These are phyloP conservation scores for Debaryomyces fabryi DNA, from an alignment of 1,139 yeast species.

Conservation along the genomic window DNA sequence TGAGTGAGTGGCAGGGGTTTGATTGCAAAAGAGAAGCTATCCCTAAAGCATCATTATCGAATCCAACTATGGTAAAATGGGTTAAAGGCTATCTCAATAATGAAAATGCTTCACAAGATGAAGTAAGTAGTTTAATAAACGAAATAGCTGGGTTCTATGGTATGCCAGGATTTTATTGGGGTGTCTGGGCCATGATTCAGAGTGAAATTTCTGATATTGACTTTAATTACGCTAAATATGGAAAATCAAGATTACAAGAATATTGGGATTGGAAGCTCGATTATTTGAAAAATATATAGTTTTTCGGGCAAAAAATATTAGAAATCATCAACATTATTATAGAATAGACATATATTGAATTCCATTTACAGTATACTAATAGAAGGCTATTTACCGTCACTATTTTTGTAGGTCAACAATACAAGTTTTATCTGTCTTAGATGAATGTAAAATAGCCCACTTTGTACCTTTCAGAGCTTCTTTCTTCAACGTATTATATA, in stretches of 20 bases:
- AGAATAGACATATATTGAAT: constrained; percentile 1
- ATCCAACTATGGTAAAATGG: constrained; percentile 57
- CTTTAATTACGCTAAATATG: constrained; percentile 68
- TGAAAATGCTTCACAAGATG: constrained; percentile 25
- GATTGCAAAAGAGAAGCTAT: constrained; percentile 65
- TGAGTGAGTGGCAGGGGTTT: constrained; percentile 88
- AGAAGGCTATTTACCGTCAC: not conserved
- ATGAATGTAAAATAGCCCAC: constrained; percentile 75
- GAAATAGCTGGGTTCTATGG: constrained; percentile 71
- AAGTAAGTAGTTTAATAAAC: constrained; percentile 41
- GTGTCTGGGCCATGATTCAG: constrained; percentile 82
- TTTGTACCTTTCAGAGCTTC: constrained; percentile 72
- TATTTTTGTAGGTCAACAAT: constrained; percentile 66
- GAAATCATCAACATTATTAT: not conserved
- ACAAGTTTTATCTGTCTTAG: constrained; percentile 71
- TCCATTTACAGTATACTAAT: constrained; percentile 4
- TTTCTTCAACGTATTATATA: constrained; percentile 69
- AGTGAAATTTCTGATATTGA: constrained; percentile 71
- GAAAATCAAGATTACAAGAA: constrained; percentile 62
- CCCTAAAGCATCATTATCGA: constrained; percentile 51
- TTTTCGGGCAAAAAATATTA: not conserved
- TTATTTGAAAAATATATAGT: not conserved
- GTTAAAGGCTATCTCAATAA: constrained; percentile 50
- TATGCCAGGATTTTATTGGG: constrained; percentile 85
- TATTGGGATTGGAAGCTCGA: constrained; percentile 69